phyloP scores from a whole-genome alignment of 352 stramenopile genomes.

The Thraustochytrium sp. region DNA sequence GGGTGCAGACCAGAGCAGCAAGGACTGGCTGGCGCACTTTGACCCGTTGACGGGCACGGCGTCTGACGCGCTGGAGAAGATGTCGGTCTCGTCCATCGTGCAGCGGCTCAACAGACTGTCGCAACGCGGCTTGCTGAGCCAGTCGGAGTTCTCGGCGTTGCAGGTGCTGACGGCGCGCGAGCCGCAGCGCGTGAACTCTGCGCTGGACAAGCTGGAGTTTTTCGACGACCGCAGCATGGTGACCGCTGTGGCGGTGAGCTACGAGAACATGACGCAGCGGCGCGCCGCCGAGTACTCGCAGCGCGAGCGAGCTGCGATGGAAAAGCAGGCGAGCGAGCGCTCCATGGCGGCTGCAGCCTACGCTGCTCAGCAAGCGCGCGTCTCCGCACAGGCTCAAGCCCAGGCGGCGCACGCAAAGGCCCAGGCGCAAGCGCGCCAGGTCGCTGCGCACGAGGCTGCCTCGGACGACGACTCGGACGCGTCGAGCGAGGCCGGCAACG shows the following conservation, averaged over 20 bases:
- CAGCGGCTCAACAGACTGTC: background rate
- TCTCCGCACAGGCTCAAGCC: too few relatives aligned
- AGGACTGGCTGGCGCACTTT: background rate
- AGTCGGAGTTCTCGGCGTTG: background rate
- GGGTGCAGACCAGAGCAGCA: background rate
- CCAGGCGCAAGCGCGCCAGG: background rate
- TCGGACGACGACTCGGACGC: background rate
- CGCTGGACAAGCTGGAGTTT: constrained; percentile 1
- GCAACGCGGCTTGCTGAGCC: background rate
- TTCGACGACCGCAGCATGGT: constrained; percentile 8
- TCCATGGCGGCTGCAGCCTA: background rate
- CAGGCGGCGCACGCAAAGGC: too few relatives aligned
- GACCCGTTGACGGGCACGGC: background rate
- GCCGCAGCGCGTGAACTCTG: background rate
- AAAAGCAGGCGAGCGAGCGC: background rate
- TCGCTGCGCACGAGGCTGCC: background rate
- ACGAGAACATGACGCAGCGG: background rate
- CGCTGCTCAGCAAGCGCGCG: background rate
- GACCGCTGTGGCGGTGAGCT: background rate
- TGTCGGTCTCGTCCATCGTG: background rate
- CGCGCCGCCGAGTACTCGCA: background rate
- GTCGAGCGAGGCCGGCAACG: background rate
- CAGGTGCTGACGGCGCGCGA: background rate
- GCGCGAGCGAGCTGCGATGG: background rate
- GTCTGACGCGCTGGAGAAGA: background rate